These are phyloP conservation scores for Candida taoyuanica DNA, from an alignment of 805 yeast genomes.

Conservation along the genomic window DNA sequence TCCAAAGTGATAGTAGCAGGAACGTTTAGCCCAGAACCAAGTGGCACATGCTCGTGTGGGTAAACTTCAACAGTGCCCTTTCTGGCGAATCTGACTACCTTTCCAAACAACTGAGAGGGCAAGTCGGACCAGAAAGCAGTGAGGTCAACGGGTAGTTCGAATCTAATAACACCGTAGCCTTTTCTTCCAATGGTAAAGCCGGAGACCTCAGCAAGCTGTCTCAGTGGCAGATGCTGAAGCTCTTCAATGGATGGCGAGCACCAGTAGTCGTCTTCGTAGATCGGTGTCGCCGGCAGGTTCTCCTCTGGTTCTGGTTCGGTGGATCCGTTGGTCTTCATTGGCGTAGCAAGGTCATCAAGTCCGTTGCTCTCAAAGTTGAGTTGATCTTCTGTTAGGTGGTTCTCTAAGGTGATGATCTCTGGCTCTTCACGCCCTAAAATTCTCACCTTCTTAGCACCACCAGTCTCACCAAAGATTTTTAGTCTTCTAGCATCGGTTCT, in stretches of 20 bases:
- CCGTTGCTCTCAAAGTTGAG: slow-evolving; percentile 1
- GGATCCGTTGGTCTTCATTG: slow-evolving; percentile 1
- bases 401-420: slow-evolving; percentile 1
- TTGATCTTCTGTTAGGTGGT: slow-evolving; percentile 1
- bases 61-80: slow-evolving; percentile 56
- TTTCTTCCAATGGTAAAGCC: slow-evolving; percentile 66
- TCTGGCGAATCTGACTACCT: slow-evolving; percentile 41
- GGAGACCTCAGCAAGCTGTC: slow-evolving; percentile 50
- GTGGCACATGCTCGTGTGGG: slow-evolving; percentile 57
- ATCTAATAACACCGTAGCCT: slow-evolving; percentile 65
- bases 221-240: slow-evolving; percentile 37
- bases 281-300: slow-evolving; percentile 3
- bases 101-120: slow-evolving; percentile 33
- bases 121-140: slow-evolving; percentile 42
- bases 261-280: slow-evolving; percentile 50
- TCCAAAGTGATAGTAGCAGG: slow-evolving; percentile 73
- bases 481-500: slow-evolving; percentile 41
- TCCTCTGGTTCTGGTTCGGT: slow-evolving; percentile 2
- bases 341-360: neutral
- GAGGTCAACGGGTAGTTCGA: slow-evolving; percentile 64
- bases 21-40: slow-evolving; percentile 68
- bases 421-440: slow-evolving; percentile 23
- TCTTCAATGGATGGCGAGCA: slow-evolving; percentile 59
- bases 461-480: slow-evolving; percentile 30
- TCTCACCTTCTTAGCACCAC: slow-evolving; percentile 26